These are phyloP conservation scores for Xylariaceae sp. DNA, from an alignment of 2,329 filamentous ascomycete genomes.

Conservation along the genomic window DNA sequence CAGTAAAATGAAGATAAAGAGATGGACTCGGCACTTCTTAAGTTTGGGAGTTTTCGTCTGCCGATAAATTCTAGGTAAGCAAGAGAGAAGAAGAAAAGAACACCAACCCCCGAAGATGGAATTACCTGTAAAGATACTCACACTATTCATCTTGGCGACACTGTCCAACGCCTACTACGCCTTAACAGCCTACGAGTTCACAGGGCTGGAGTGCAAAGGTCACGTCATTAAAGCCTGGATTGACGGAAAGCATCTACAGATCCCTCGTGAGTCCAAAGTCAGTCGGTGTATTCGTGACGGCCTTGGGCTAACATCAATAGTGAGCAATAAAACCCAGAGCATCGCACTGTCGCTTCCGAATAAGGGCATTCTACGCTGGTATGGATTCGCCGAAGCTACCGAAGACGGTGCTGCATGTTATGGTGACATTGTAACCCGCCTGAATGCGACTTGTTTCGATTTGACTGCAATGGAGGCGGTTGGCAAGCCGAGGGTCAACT, in stretches of 20 bases:
- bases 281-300: no score
- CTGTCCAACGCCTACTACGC: background rate
- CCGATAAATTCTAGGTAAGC: no score
- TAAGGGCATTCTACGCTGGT: conserved; percentile 22
- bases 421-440: conserved; percentile 13
- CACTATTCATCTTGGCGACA: background rate
- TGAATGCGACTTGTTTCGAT: conserved; percentile 11
- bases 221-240: background rate
- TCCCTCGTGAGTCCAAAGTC: background rate
- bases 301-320: conserved; percentile 1
- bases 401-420: conserved; percentile 10
- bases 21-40: no score
- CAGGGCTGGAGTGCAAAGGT: background rate
- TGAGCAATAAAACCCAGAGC: conserved; percentile 18
- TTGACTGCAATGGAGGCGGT: conserved; percentile 4
- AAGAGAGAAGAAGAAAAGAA: no score
- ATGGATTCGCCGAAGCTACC: conserved; percentile 12
- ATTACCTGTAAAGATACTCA: background rate
- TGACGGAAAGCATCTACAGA: background rate
- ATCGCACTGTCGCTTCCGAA: conserved; percentile 15
- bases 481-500: conserved; percentile 8
- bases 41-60: no score
- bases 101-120: background rate
- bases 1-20: no score
- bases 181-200: conserved; percentile 7